A percentile compares a stretch with the other conserved stretches of the same genome.
These are phyloP conservation scores for Citrus trifoliata DNA, from an alignment of 345 rosid species.

Conservation along the genomic window DNA sequence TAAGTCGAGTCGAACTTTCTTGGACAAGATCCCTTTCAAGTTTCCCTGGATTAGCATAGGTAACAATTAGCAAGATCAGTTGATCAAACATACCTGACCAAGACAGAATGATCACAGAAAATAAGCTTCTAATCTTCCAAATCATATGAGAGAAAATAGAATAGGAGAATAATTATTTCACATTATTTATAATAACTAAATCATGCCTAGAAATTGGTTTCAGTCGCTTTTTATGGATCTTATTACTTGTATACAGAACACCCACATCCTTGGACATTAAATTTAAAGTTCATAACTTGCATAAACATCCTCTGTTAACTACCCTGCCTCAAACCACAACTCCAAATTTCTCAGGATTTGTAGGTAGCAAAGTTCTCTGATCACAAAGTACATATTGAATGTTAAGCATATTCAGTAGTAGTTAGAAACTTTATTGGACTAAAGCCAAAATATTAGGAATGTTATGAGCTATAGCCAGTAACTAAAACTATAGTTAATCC, in stretches of 20 bases:
- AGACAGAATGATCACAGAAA: neutral
- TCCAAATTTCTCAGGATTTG: neutral
- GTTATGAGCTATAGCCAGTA: neutral
- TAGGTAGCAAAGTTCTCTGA: neutral
- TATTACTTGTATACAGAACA: neutral
- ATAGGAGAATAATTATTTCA: neutral
- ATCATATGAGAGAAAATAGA: neutral
- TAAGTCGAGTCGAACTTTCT: conserved; percentile 39
- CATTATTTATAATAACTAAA: neutral
- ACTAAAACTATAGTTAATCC: neutral
- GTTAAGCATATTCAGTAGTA: neutral
- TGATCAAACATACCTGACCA: neutral
- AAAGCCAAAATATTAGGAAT: neutral
- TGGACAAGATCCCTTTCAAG: conserved; percentile 31
- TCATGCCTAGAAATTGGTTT: neutral
- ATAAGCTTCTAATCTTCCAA: neutral
- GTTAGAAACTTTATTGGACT: neutral
- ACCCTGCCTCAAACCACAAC: neutral
- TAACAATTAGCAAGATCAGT: neutral
- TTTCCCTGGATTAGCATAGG: conserved; percentile 31
- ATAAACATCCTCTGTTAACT: neutral
- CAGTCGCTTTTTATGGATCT: neutral
- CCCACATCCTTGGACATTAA: neutral
- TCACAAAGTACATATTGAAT: neutral
- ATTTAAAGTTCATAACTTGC: neutral